Evolutionary conservation across 1,284 basidiomycete species (phyloP), one percentile per base, ranked within the genome.

Genomic region (Boletellus deceptivus): DNA sequence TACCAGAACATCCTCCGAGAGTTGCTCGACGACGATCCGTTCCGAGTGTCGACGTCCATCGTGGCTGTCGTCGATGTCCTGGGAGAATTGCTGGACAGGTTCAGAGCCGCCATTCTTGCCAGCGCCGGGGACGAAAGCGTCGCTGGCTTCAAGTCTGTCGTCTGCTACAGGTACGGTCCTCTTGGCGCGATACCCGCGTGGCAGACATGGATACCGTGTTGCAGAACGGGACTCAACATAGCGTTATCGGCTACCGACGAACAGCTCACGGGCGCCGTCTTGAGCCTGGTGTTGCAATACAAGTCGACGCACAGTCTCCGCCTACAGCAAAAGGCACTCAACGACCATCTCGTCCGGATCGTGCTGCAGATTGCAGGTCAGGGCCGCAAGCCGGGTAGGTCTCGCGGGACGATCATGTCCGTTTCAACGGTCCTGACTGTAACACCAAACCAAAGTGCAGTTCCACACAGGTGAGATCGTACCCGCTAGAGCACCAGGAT

Each of bases 81-180:
- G 16, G 53, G 58, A 11, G 42, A 51, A 1, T 78, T 84, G 58
- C 56, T 57, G 29, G 49, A 58, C 2, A 61, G 48, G 37, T 65
- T 83, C 54, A 59, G 51, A 17, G 53, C 54, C 6, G 60, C 55
- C 3, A 68, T 84, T 34, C 58, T 52, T 0, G 54, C 64, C 0
- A 60, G 61, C 45, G 79, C 77, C 1, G 48, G 48, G 5, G 74
- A 83, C 50, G 59, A 69, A 1, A 68, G 73, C 33, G 83, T 89
- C n/a, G 84, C 71, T 0, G 82, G 77, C 2, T 87, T 89, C 75
- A 90, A 90, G 66, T 86, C 85, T 9, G 76, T 89, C 43, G 75
- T 80, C 2, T 87, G 86, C 63, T 90, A 90, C 62, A 77, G 68
- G 65, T 61, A 49, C 22, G 52, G 0, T 17, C 10, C 20, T 29